Base-by-base conservation (phyloP, 2,329 filamentous ascomycete genomes). In the Trichoderma brevicompactum region DNA sequence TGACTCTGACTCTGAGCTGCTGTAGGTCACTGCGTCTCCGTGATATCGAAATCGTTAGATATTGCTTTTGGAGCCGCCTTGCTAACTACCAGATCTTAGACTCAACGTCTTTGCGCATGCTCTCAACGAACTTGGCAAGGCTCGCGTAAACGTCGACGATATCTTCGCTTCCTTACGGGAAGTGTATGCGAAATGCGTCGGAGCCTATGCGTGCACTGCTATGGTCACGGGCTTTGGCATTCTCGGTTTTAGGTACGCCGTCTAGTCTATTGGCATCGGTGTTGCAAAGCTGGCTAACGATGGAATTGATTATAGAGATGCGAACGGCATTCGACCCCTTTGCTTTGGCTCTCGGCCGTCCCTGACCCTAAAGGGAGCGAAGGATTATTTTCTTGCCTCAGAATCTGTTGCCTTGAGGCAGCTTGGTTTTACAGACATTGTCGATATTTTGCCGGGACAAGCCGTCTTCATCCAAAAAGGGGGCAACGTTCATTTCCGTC, bases 331-430 rank as follows among this genome's bases (percentile, higher is more conserved):
- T 73, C 90, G 93, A 12, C 93, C 93, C 2, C 85, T 97, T 69
- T 86, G 91, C 53, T 80, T 96, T 9, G 93, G 93, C 48, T 91
- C 88, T 55, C 86, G 92, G 62, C 84, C 87, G 1, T 92, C 91
- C 1, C 77, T 81, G 13, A 89, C 83, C 0, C 66, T 87, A 44
- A 83, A 85, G 41, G 81, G 85, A 5, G 88, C 87, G 6, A 89
- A 79, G 67, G 93, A 97, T 77, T 97, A 96, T 80, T 92, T 97
- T 85, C 87, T 97, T 81, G 92, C 92, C 1, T 96, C 92, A 0
- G 93, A 97, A 78, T 94, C 90, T 8, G 88, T 97, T 56, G 93
- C 92, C 8, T 81, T 97, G 53, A 85, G 85, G 52, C 92, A 96
- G 75, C 88, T 94, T 54, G 92, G 92, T 15, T 96, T 95, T 79